Base-by-base conservation (phyloP, 2,329 filamentous ascomycete genomes). In the Xylaria sp. region DNA sequence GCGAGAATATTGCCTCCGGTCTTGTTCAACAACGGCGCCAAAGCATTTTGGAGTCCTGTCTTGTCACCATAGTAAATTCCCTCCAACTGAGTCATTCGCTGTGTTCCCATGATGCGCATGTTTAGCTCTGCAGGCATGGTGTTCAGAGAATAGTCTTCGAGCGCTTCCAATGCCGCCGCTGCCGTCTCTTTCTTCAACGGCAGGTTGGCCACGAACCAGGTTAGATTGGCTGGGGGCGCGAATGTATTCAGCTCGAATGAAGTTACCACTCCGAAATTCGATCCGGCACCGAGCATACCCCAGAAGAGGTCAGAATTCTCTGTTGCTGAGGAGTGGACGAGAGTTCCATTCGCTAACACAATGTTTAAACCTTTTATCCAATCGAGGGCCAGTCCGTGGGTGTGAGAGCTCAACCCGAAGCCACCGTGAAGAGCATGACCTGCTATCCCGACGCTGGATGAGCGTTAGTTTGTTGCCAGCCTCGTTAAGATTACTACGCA, bases 111-210 rank as follows among this genome's bases (percentile, higher is more conserved):
- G 5, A 80, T 64, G 17, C 78, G 76, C 75, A 80, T 77, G 65
- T 80, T 81, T 21, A 81, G 65, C 71, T 79, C 78, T 6, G 67
- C 61, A 7, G 78, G 77, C 76, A 79, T 77, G 7, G 68, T 73
- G 40, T 75, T 70, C 11, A 61, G 50, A 17, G 61, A 65, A 43
- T 70, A 74, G 19, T 73, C 70, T 46, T 75, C 69, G 2, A 75
- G 56, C 12, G 72, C 71, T 52, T 92, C 89, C 4, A 92, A 79
- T n/a, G 63, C 71, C 2, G 68, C 66, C 12, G 69, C 70, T 3
- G 70, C 64, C 1, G 63, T 71, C 33, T 69, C 67, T 50, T 69
- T 65, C 57, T 70, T 74, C 66, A 66, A 64, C 3, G 72, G 72
- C 46, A 75, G 33, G 28, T 63, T 72, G 15, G 61, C 72, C 14